A percentile compares a stretch with the other conserved stretches of the same genome.
Evolutionary conservation across 2,329 filamentous ascomycete species (phyloP).

Genomic region (Pleochaeta shiraiana): DNA sequence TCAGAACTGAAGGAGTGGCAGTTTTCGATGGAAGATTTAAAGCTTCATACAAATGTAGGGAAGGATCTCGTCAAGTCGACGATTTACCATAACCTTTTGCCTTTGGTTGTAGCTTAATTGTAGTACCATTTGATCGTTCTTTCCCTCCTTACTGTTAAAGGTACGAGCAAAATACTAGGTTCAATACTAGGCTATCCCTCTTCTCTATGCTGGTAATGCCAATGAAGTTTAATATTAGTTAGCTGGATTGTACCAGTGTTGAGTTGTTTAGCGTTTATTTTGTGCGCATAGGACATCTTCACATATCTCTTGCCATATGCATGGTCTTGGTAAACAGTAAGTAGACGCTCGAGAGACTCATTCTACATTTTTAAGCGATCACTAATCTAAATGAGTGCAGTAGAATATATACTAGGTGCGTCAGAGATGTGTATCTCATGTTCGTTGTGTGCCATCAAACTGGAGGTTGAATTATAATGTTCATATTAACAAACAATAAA

Average conservation of each 20-base stretch:
- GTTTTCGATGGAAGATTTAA: background rate
- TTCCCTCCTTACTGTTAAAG: background rate
- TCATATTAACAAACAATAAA: no score
- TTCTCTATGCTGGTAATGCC: background rate
- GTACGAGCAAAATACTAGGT: background rate
- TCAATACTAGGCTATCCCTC: background rate
- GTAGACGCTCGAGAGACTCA: background rate
- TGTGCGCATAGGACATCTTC: no score
- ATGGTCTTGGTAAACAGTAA: background rate
- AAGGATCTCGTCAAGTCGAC: background rate
- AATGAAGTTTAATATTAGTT: background rate
- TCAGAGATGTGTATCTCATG: no score
- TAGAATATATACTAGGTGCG: no score
- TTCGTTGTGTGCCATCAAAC: no score
- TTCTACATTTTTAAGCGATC: no score
- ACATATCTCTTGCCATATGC: background rate
- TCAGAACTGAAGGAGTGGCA: background rate
- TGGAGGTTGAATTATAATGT: no score
- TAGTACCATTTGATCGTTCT: background rate
- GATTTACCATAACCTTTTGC: background rate
- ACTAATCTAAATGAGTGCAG: no score
- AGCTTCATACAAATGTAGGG: background rate
- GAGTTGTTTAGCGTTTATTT: background rate
- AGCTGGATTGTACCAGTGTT: background rate
- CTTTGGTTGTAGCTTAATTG: background rate